These are phyloP conservation scores for Oenanthe sinensis DNA, from an alignment of 129 eudicot species.

Conservation along the genomic window DNA sequence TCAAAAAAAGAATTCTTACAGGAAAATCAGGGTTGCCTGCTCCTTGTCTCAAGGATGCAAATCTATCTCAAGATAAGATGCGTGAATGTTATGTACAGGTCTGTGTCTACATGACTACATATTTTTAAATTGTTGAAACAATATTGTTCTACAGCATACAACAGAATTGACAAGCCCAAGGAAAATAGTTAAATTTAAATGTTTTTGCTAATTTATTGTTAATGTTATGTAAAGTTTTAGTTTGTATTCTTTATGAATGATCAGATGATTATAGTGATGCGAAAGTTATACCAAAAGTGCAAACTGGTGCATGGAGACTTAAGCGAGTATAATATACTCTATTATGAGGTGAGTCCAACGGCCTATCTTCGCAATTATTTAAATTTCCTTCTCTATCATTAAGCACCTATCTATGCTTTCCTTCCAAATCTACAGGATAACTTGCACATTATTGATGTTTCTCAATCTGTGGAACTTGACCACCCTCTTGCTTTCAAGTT, in stretches of 20 bases:
- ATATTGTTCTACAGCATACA: not conserved
- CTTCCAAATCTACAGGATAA: conserved; percentile 1
- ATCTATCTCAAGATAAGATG: not conserved
- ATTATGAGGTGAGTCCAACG: not conserved
- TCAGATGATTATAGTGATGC: conserved; percentile 4
- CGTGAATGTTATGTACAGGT: conserved; percentile 5
- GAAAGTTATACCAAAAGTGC: conserved; percentile 3
- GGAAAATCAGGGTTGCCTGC: conserved; percentile 5
- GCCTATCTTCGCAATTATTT: not conserved
- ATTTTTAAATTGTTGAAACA: not conserved
- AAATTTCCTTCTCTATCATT: not conserved
- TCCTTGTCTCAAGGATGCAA: conserved; percentile 3
- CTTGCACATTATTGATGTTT: conserved; percentile 11
- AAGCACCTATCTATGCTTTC: not conserved
- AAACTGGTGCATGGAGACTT: conserved; percentile 9
- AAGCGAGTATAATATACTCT: conserved; percentile 3
- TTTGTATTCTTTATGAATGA: not conserved
- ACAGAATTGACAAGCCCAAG: not conserved
- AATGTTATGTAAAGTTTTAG: too few species aligned
- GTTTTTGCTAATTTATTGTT: not conserved
- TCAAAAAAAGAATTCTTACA: not conserved
- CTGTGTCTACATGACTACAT: too few species aligned
- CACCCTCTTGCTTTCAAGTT: not conserved
- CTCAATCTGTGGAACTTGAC: conserved; percentile 4
- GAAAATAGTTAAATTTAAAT: not conserved